Conservation (phyloP, 805 yeast genomes). For the Candida broadrunensis region DNA sequence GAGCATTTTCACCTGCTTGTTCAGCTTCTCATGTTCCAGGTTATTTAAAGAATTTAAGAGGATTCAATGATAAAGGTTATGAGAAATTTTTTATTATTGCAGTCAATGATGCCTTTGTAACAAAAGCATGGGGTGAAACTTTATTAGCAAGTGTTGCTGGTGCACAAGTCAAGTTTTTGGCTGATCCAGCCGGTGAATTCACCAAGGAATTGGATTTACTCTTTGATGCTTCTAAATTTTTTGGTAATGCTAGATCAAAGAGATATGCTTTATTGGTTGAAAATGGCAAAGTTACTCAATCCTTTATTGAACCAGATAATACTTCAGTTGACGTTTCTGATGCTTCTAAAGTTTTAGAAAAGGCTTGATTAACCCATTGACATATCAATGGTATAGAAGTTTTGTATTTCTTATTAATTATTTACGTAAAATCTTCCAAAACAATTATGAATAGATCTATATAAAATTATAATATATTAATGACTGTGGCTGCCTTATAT, state of each 20-base stretch:
- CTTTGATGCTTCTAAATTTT: slow-evolving; percentile 73
- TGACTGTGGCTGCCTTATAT: too few species aligned
- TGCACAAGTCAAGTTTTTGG: slow-evolving; percentile 54
- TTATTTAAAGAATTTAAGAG: slow-evolving; percentile 49
- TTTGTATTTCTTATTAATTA: too few species aligned
- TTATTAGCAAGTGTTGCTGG: slow-evolving; percentile 20
- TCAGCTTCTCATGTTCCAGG: slow-evolving; percentile 72
- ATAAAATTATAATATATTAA: too few species aligned
- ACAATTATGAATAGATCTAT: too few species aligned
- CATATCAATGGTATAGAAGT: too few species aligned
- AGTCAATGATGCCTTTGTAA: slow-evolving; percentile 86
- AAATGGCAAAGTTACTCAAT: slow-evolving; percentile 65
- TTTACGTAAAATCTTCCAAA: too few species aligned
- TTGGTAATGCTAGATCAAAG: slow-evolving; percentile 73
- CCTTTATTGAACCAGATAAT: slow-evolving; percentile 79
- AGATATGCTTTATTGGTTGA: slow-evolving; percentile 76
- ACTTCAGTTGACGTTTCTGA: slow-evolving; percentile 59
- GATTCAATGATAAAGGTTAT: slow-evolving; percentile 67
- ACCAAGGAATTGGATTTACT: slow-evolving; percentile 59
- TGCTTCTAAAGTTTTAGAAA: slow-evolving; percentile 42
- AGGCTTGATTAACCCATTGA: slow-evolving; percentile 16
- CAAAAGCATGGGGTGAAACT: slow-evolving; percentile 69
- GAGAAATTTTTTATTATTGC: slow-evolving; percentile 61
- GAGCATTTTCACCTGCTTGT: slow-evolving; percentile 83
- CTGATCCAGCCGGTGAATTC: slow-evolving; percentile 80